Base-by-base conservation (phyloP, 2,329 filamentous ascomycete genomes). In the Aspergillus tubingensis region DNA sequence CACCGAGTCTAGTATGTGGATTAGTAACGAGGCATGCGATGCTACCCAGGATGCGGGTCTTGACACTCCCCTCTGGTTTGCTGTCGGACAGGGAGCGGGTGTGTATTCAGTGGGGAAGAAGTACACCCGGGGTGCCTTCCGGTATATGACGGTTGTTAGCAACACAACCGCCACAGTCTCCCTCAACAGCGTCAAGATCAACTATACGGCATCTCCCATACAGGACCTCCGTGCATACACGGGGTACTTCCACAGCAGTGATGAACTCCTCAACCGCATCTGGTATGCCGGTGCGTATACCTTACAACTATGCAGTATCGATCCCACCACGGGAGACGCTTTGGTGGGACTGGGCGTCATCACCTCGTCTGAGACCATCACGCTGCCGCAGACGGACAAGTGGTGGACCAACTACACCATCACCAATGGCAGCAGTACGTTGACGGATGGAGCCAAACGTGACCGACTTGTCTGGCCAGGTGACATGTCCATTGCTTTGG, bases 401-500 rank as follows among this genome's bases (percentile, higher is more conserved):
- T 76, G 72, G 74, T 71, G 68, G 11, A 75, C 67, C 38, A 75
- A 75, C 59, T 60, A 65, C 23, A 69, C 66, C 3, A 66, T 74
- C 61, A 23, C 72, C 60, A 60, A 70, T 68, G 65, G 74, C 50
- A 63, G 67, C 59, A 74, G 69, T 7, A 74, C 73, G 2, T 68
- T 78, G 49, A 73, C 76, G 3, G 77, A 79, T 61, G 76, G 76
- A 3, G 76, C 74, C 11, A 78, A 80, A 53, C 70, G 77, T 2
- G 77, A 79, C 60, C 70, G 76, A 1, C 72, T 77, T 1, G 82
- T 88, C 2, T 88, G 85, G 85, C 81, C 85, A 10, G 86, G 86
- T 1, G 86, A 88, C 67, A 84, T 88, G 77, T 80, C 80, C 4
- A 83, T 86, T 61, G 82, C 84, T 4, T 76, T 85, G 0, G 83